Base-by-base conservation (phyloP, 2,329 filamentous ascomycete genomes). In the Colletotrichum tofieldiae region DNA sequence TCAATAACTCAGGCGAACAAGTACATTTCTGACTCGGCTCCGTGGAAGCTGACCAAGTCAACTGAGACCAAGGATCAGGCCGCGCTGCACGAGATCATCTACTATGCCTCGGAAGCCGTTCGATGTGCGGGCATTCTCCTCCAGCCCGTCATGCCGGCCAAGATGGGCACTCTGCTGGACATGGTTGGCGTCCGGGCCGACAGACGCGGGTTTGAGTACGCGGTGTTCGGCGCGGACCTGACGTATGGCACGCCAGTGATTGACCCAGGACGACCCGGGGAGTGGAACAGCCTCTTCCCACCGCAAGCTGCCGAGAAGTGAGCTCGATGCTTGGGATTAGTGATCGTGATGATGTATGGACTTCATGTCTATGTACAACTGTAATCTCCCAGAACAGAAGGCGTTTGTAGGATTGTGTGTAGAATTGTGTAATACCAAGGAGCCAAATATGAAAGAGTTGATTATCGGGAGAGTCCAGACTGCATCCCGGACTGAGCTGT, bases 71-170 rank as follows among this genome's bases (percentile, higher is more conserved):
- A 79, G 2, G 81, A 82, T 43, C 81, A 79, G 1, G 78, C 66
- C 55, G 81, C 86, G 2, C 82, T 92, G 20, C 84, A 92, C 75
- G 85, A 86, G 76, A 87, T 89, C 47, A 86, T 99, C 37, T 98
- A 90, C 80, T 86, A 93, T 54, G 86, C 87, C 54, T 89, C 92
- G 11, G 96, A 99, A 82, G 89, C 93, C 5, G 80, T 98, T 58
- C 92, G 96, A 47, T 90, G 98, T 32, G 86, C 87, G 0, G 94
- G 92, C 18, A 98, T 99, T 76, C 85, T 98, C 58, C 84, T 99
- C 55, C 95, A 98, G 81, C 95, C 96, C 1, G 94, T 95, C 78
- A 97, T 99, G 88, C 96, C 96, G 0, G 86, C 84, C 51, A 97
- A 97, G 81, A 89, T 94, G 58, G 82, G 83, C 14, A 84, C 90